Base-by-base conservation (phyloP, 1,139 yeast genomes). In the Taphrina confusa region DNA sequence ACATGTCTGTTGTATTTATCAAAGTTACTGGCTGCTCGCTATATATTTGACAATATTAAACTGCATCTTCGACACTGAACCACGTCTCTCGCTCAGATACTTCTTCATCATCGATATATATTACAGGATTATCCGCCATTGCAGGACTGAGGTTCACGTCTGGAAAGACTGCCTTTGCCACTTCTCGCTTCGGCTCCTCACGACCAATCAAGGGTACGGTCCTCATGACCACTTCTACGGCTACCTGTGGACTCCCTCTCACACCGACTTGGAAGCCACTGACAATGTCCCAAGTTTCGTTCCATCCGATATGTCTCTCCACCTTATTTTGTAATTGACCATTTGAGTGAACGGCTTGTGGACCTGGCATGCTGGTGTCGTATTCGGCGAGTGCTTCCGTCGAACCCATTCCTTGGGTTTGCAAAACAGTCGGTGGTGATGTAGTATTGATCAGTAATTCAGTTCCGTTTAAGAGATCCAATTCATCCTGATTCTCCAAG, bases 221-320 rank as follows among this genome's bases (percentile, higher is more conserved):
- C n/a, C 42, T 37, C 23, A 18, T 18, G 22, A 37, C 9, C 9
- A 16, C 25, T n/a, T 37, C 42, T 6, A 37, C 42, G 3, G 5
- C 22, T 3, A n/a, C 42, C 25, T 37, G 22, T n/a, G 2, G 12
- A 16, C 23, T 25, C n/a, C 42, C 42, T 22, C 42, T 22, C 4
- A 18, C 6, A 5, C 50, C 50, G 31, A 45, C 3, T 25, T 22
- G 6, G 2, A 45, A 8, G 20, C 50, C 36, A 8, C 20, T 11
- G 23, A 45, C 36, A 16, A 45, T 45, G 31, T 45, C 50, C 50
- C 50, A 45, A n/a, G 50, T 45, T 25, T 45, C 50, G 25, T 30
- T 27, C 37, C 37, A 45, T 3, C 50, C 50, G 37, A 45, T 25
- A 25, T 45, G 36, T 8, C 5, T 8, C 8, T 45, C 36, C 46